Evolutionary conservation across 2,329 filamentous ascomycete genomes (phyloP), one percentile per base, ranked within the genome.

Genomic region (Bimuria novae-zelandiae): DNA sequence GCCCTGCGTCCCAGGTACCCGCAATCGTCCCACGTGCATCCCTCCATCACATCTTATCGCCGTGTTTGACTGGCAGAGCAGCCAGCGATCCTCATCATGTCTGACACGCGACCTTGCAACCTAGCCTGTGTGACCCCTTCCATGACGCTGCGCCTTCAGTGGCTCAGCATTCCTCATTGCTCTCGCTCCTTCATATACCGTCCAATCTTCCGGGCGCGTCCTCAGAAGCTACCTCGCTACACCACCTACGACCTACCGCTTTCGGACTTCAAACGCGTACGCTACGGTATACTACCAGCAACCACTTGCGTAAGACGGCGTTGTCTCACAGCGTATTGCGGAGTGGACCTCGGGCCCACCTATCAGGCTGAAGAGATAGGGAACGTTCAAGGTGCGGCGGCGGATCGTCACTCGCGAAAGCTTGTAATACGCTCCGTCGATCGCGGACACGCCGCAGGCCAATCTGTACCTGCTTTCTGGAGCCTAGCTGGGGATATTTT

Each of bases 61-160:
- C 30, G 48, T 63, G 54, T 49, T 52, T 67, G 55, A 69, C 65
- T 70, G 67, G 67, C 40, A 48, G 46, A n/a, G 5, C 35, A 23
- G 19, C 50, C 49, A 62, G 43, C 51, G 65, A 70, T 72, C 62
- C 54, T 60, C 62, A 68, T 70, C 43, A 67, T 64, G 65, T 62
- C 60, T 67, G 61, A 65, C 59, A 67, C 63, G 54, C 52, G 44
- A 51, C 56, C 46, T 54, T 51, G 41, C 39, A 22, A n/a, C 36
- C 27, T 35, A 55, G 35, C 49, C 53, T 58, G 62, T 64, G 59
- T 71, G 70, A 71, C 64, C 60, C 49, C 21, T 42, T 25, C 30
- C 49, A 51, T 54, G 55, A 49, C 39, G 48, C 69, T 65, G 68
- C 67, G 68, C 62, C 65, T 44, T 70, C 62, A 71, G 59, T 71